Base-by-base conservation (phyloP, 78 protist species). In the Speleostelium caveatum region DNA sequence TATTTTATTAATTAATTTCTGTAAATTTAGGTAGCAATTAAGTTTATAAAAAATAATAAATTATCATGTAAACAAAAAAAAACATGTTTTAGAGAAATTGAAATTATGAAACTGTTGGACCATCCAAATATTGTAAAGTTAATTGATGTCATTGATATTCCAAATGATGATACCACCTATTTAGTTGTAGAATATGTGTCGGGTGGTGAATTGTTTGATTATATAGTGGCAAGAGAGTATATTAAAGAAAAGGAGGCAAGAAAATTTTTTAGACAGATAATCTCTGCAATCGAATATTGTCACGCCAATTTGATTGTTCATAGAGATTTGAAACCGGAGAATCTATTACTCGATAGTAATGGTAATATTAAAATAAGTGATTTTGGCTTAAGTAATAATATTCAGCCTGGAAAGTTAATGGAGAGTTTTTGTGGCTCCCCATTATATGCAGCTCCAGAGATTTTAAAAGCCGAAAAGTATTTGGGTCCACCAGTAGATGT, bases 281-380 rank as follows among this genome's bases (percentile, higher is more conserved):
- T 94, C 14, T 69, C 86, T 2, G 96, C 93, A 1, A 86, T 94
- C 24, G 94, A 77, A 51, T 94, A 87, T 68, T 66, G 80, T 62
- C 96, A 94, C 41, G 55, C 88, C 1, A 72, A 85, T 75, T 36
- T 67, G 28, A 55, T 96, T 30, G 94, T 95, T 6, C 98, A 96
- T 63, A 94, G 98, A 51, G 98, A 95, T 72, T 62, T 95, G 51
- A 94, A 95, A 72, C 97, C 96, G 22, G 98, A 97, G 58, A 97
- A 97, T 66, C 36, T 95, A 21, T 69, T 95, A 21, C 71, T 97
- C 16, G 97, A 95, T 56, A n/a, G 86, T 19, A 61, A 72, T 62
- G 88, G 73, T 49, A 94, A 95, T 69, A 88, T 96, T 36, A 95
- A 95, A 63, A 90, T 96, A n/a, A 83, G 89, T 35, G 98, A 96